Evolutionary conservation across 208 protist genomes (phyloP).

Genomic region (Crithidia sp.): DNA sequence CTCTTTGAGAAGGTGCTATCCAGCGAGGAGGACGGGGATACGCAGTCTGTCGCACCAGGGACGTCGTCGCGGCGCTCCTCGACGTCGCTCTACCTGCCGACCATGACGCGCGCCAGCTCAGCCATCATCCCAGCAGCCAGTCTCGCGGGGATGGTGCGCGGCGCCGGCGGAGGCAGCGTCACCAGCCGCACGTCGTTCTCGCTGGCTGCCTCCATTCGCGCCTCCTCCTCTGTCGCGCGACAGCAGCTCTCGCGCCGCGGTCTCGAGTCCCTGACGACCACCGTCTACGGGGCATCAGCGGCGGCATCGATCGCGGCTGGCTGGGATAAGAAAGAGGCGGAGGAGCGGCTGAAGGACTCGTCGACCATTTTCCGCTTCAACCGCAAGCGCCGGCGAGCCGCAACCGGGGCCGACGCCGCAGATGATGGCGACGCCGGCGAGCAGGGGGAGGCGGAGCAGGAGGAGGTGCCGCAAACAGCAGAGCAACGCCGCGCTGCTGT

Average conservation of each 20-base stretch:
- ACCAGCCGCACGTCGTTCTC: slow-evolving; percentile 52
- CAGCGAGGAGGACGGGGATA: slow-evolving; percentile 83
- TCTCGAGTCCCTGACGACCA: slow-evolving; percentile 72
- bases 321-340: slow-evolving; percentile 57
- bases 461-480: slow-evolving; percentile 8
- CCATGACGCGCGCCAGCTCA: slow-evolving; percentile 82
- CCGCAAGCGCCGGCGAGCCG: slow-evolving; percentile 25
- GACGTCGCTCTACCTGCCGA: slow-evolving; percentile 65
- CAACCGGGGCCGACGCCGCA: background rate
- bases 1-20: slow-evolving; percentile 83
- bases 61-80: slow-evolving; percentile 41
- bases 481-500: slow-evolving; percentile 31
- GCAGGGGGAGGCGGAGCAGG: slow-evolving; percentile 7
- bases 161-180: slow-evolving; percentile 26
- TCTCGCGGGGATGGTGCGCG: slow-evolving; percentile 55
- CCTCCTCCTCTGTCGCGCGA: slow-evolving; percentile 64
- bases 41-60: slow-evolving; percentile 75
- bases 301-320: slow-evolving; percentile 78
- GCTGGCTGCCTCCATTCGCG: slow-evolving; percentile 81
- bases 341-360: slow-evolving; percentile 54
- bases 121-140: slow-evolving; percentile 81
- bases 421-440: slow-evolving; percentile 1
- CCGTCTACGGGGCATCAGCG: slow-evolving; percentile 81
- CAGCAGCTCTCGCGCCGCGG: slow-evolving; percentile 72
- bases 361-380: slow-evolving; percentile 86